Base-by-base conservation (phyloP, 495 filamentous ascomycete species). In the Aspergillus sparsus region DNA sequence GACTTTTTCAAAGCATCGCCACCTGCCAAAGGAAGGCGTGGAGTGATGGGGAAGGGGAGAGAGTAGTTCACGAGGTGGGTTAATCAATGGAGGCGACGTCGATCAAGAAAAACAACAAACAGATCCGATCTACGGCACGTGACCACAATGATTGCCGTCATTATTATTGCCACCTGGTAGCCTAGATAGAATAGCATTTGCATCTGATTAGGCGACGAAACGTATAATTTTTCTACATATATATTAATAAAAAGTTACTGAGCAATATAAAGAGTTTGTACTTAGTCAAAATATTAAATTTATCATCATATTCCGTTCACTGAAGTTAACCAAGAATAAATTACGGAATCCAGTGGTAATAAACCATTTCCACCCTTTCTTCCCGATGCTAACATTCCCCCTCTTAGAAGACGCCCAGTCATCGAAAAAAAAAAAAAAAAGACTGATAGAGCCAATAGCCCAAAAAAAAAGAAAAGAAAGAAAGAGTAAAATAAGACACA, bases 361-460 rank as follows among this genome's bases (percentile, higher is more conserved):
- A 46, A 57, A 54, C 27, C 15, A 39, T 49, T 53, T 44, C 57
- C 58, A 55, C 46, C 58, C 53, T 31, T 62, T 64, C 65, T 62
- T 57, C 34, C 34, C 61, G 47, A 64, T 64, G 65, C 61, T 63
- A 32, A 60, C 54, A 56, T 46, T 34, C 57, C 55, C 61, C 53
- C 62, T 64, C 65, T 58, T 57, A 27, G 21, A 56, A 74, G 70
- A 66, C 66, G 61, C 58, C 64, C 37, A 54, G 45, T 21, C 61
- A 58, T 54, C 57, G 57, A 37, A 66, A 66, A 66, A 67, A 16
- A 46, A 18, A 47, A 46, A 4, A 16, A 13, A 61, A 46, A 55
- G 21, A 27, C 21, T 27, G 3, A 27, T 27, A 3, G 21, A 27
- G 21, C 21, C 21, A 27, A 27, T 27, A 27, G 21, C 21, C 21